Evolutionary conservation across 805 yeast genomes (phyloP).

Genomic region (Kockiozyma suomiensis): DNA sequence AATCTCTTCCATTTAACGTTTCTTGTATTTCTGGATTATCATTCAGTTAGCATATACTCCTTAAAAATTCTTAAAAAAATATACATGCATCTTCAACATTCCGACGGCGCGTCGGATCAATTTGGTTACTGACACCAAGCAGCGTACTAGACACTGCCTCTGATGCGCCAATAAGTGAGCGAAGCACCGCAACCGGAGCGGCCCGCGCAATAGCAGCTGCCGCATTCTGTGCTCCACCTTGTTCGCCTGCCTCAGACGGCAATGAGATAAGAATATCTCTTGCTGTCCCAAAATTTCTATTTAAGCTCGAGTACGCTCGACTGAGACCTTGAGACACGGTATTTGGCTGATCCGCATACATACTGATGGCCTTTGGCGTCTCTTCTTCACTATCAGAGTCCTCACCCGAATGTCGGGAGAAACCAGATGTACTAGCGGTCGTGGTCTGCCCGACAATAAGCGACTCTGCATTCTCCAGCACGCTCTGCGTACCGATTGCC

Average conservation of each 20-base stretch:
- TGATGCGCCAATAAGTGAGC: conserved; percentile 91
- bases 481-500: conserved; percentile 84
- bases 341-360: conserved; percentile 83
- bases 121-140: conserved; percentile 78
- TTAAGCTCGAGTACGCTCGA: conserved; percentile 74
- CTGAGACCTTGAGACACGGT: conserved; percentile 70
- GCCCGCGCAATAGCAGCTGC: conserved; percentile 68
- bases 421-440: conserved; percentile 10
- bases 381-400: conserved; percentile 44
- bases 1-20: background rate
- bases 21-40: conserved; percentile 14
- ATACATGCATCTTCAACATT: conserved; percentile 55
- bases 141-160: conserved; percentile 83
- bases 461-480: conserved; percentile 79
- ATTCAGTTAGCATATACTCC: conserved; percentile 1
- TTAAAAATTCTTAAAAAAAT: background rate
- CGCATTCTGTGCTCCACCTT: conserved; percentile 67
- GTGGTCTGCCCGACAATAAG: conserved; percentile 62
- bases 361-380: conserved; percentile 54
- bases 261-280: conserved; percentile 63
- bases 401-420: conserved; percentile 22
- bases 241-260: conserved; percentile 62
- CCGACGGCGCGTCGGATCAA: conserved; percentile 65
- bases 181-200: conserved; percentile 74
- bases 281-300: conserved; percentile 67